Percentiles rank a stretch among this genome's conserved stretches.
These are phyloP conservation scores for Mycena epipterygia DNA, from an alignment of 768 basidiomycete genomes.

Conservation along the genomic window DNA sequence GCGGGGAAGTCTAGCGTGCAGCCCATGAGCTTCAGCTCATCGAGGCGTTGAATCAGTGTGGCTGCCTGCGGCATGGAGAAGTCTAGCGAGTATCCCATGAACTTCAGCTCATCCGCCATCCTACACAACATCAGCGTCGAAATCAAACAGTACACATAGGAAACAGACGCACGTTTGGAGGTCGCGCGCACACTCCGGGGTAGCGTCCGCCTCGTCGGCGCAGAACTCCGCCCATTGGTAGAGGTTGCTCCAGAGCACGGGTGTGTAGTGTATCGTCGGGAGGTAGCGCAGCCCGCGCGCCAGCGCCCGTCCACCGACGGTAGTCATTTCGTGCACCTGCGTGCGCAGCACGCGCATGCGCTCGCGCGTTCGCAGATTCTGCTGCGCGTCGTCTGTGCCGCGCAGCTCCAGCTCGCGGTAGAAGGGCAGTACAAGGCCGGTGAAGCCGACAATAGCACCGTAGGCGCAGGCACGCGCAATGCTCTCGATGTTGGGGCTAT, in stretches of 20 bases:
- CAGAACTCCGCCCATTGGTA: conserved; percentile 25
- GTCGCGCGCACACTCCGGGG: background rate
- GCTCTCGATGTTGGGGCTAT: background rate
- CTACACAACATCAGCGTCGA: background rate
- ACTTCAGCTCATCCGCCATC: conserved; percentile 16
- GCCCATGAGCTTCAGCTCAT: no score
- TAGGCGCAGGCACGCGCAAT: conserved; percentile 7
- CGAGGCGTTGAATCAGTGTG: conserved; percentile 3
- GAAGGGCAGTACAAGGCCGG: conserved; percentile 1
- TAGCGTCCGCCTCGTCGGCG: background rate
- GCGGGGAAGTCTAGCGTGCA: no score
- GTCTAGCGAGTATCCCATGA: conserved; percentile 15
- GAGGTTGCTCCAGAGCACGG: conserved; percentile 9
- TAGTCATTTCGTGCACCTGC: background rate
- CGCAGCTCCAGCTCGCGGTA: conserved; percentile 27
- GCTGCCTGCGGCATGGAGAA: background rate
- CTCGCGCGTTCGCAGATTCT: background rate
- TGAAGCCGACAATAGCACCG: background rate
- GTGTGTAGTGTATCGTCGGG: conserved; percentile 15
- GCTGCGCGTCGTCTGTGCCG: background rate
- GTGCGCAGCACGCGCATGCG: conserved; percentile 7
- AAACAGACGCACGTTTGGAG: background rate
- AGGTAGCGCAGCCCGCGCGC: conserved; percentile 14
- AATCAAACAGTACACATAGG: background rate
- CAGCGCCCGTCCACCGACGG: background rate